These are phyloP conservation scores for Aristolochia contorta DNA, from an alignment of 164 flowering plant genomes.

Conservation along the genomic window DNA sequence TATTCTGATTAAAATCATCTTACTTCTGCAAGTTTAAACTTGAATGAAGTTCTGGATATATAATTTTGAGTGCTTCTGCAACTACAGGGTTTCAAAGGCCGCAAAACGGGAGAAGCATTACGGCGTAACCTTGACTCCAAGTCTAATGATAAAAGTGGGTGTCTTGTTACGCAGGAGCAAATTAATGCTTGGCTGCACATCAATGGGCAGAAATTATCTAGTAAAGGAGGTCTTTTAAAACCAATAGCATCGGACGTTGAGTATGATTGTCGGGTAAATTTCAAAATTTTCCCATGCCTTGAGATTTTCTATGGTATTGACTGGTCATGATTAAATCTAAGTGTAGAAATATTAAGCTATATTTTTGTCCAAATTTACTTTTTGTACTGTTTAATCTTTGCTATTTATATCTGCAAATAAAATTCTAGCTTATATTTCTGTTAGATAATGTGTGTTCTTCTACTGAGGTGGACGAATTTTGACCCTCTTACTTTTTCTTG, in stretches of 20 bases:
- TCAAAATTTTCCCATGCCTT: background rate
- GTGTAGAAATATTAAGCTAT: no score
- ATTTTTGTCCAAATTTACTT: no score
- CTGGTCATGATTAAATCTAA: no score
- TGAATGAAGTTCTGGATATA: background rate
- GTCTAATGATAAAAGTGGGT: slow-evolving; percentile 25
- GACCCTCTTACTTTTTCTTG: no score
- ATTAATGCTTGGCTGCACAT: slow-evolving; percentile 70
- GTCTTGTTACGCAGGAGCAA: slow-evolving; percentile 66
- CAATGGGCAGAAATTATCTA: slow-evolving; percentile 37
- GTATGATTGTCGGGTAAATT: slow-evolving; percentile 51
- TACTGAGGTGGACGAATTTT: no score
- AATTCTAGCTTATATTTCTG: no score
- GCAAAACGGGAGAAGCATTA: slow-evolving; percentile 37
- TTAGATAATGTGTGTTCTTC: no score
- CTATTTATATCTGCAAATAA: no score
- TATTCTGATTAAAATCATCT: background rate
- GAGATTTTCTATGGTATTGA: no score
- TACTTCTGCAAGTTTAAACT: background rate
- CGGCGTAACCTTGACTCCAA: slow-evolving; percentile 15
- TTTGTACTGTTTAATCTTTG: no score
- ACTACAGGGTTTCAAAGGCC: slow-evolving; percentile 53
- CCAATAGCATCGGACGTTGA: slow-evolving; percentile 32
- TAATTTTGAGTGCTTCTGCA: slow-evolving; percentile 1
- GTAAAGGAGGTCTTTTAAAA: slow-evolving; percentile 22